Evolutionary conservation across 495 filamentous ascomycete genomes (phyloP), one percentile per base, ranked within the genome.

Genomic region (Podospora pseudopauciseta): DNA sequence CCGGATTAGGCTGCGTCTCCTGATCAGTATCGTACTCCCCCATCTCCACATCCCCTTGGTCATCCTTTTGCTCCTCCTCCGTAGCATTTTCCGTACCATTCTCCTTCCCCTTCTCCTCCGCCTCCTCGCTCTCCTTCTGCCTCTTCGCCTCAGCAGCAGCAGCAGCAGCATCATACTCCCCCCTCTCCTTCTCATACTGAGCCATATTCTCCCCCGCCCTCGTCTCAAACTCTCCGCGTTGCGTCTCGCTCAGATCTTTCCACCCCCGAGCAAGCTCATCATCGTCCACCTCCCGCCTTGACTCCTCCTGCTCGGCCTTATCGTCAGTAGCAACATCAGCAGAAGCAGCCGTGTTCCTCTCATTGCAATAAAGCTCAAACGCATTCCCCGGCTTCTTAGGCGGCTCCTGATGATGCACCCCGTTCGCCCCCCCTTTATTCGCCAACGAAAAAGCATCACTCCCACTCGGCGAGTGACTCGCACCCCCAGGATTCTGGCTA

Each of bases 361-460:
- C 82, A 61, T 80, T 78, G 69, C 80, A 84, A 74, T 83, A 86
- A 15, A 86, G 74, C 49, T 86, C 83, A 71, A 86, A 86, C 4
- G 83, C 81, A 63, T 71, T 83, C 64, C 77, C 80, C 6, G 81
- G 79, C 56, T 79, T 80, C 65, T 80, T 78, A 1, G 80, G 79
- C 16, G 74, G 73, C 67, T 23, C 23, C 23, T 80, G 65, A 67
- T 67, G 68, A 67, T 68, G 68, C n/a, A 67, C 55, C 44, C 73
- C 73, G 58, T 80, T 79, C 59, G 73, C 72, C 39, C 39, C 39
- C 39, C 39, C 39, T 53, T 72, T 65, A 44, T 76, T 72, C 64
- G 73, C 66, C 5, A 79, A 70, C 18, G 79, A 80, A 66, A 80
- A 80, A 64, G 80, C 78, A 65, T 83, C 82, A 66, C 80, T 81